Evolutionary conservation across 768 basidiomycete species (phyloP).

Genomic region (Lactarius quietus): DNA sequence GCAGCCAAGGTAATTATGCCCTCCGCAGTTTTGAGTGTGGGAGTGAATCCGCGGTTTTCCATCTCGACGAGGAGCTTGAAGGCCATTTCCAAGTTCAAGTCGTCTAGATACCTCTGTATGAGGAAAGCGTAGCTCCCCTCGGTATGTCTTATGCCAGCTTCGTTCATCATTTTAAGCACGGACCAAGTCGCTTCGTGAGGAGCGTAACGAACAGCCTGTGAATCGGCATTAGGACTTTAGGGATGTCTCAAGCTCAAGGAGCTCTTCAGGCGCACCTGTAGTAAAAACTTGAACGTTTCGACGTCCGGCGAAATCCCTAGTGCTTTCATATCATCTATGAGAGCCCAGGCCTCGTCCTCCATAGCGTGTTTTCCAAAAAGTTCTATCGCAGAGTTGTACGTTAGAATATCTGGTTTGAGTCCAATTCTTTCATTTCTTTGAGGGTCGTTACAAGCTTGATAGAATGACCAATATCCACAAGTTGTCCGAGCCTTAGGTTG

Average conservation of each 20-base stretch:
- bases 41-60: slow-evolving; percentile 47
- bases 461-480: neutral
- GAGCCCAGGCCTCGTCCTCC: slow-evolving; percentile 41
- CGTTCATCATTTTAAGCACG: slow-evolving; percentile 54
- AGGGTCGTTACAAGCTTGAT: slow-evolving; percentile 10
- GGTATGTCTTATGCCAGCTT: slow-evolving; percentile 47
- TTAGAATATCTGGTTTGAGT: slow-evolving; percentile 19
- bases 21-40: slow-evolving; percentile 48
- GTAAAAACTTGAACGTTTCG: slow-evolving; percentile 53
- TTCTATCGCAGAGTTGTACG: slow-evolving; percentile 35
- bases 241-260: slow-evolving; percentile 30
- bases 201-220: slow-evolving; percentile 32
- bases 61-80: slow-evolving; percentile 60
- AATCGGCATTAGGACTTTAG: slow-evolving; percentile 31
- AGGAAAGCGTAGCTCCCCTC: slow-evolving; percentile 51
- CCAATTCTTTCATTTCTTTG: slow-evolving; percentile 20
- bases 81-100: slow-evolving; percentile 61
- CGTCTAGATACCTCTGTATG: slow-evolving; percentile 44
- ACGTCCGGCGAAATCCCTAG: slow-evolving; percentile 50
- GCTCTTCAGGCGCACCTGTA: slow-evolving; percentile 44
- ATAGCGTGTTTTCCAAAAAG: slow-evolving; percentile 37
- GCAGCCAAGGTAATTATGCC: slow-evolving; percentile 54
- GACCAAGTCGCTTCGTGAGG: slow-evolving; percentile 34
- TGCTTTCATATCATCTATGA: slow-evolving; percentile 57
- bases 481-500: slow-evolving; percentile 18